Conservation (phyloP, 495 filamentous ascomycete species). For the Cercophora newfieldiana region DNA sequence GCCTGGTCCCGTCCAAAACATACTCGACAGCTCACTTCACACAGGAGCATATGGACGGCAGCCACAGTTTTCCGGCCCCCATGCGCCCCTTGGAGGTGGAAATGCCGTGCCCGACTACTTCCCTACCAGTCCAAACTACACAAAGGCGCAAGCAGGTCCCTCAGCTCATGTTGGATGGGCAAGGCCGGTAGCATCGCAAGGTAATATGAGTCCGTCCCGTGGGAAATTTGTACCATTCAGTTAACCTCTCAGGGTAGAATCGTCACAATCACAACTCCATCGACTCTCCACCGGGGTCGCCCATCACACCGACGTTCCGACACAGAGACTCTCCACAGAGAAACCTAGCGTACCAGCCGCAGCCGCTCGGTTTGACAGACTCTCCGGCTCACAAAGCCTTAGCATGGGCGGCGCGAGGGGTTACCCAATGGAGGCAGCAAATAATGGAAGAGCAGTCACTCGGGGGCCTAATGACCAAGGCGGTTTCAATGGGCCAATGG, state of each 20-base stretch:
- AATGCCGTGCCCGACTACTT: background rate
- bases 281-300: background rate
- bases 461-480: conserved; percentile 7
- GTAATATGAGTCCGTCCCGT: background rate
- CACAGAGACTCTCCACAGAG: background rate
- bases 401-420: background rate
- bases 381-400: background rate
- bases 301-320: background rate
- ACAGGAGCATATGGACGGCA: background rate
- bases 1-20: background rate
- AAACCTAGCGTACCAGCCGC: background rate
- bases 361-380: background rate
- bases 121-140: background rate
- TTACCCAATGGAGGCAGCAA: background rate
- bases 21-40: background rate
- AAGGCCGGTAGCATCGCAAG: background rate
- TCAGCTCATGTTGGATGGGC: background rate
- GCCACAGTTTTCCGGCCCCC: background rate
- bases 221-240: background rate
- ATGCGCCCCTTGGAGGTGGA: background rate
- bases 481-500: background rate
- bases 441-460: background rate
- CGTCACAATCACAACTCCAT: background rate
- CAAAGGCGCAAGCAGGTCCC: background rate
- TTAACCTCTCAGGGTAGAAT: background rate